Evolutionary conservation across 1,284 basidiomycete genomes (phyloP), one percentile per base, ranked within the genome.

Genomic region (Entoloma clypeatum): DNA sequence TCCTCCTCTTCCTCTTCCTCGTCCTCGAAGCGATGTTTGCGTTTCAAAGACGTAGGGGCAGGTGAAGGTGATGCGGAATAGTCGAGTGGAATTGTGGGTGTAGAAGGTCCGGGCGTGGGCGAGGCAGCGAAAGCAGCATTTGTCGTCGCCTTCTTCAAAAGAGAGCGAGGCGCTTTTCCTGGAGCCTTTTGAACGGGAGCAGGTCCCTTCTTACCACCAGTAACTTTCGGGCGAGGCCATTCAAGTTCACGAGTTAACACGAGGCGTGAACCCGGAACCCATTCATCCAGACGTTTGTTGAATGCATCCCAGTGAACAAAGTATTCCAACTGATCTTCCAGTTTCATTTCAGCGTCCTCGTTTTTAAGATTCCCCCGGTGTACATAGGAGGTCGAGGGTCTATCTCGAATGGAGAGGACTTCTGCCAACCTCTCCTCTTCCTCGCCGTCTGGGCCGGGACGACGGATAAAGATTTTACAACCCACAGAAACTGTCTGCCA

Each of bases 201-300:
- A 24, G 62, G 60, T 29, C 54, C 67, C 62, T 79, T 84, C 62
- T 77, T 75, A 33, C 63, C 61, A n/a, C 71, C 69, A 6, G 72
- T 65, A 22, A 71, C 65, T 56, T 89, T 91, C 0, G 95, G 94
- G 57, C 91, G 91, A 1, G 96, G 96, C 93, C 92, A 97, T 62
- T 97, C 92, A 52, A 99, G 77, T 58, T 97, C 93, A 50, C 86
- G 77, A 45, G 73, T 77, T 21, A 94, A 73, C 34, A 97, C 77
- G 44, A 99, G 76, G 23, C 93, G 79, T 3, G 87, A 85, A 11
- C 89, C 91, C 18, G 84, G 72, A n/a, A 99, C 87, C 96, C 96
- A 99, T 51, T 97, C 96, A 63, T 99, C 96, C 37, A 99, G 75
- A 56, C 96, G 92, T 67, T 97, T 96, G 73, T 97, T 98, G 75